A percentile compares a stretch with the other conserved stretches of the same genome.
phyloP scores from a whole-genome alignment of 345 rosid species.

The Pistacia integerrima region DNA sequence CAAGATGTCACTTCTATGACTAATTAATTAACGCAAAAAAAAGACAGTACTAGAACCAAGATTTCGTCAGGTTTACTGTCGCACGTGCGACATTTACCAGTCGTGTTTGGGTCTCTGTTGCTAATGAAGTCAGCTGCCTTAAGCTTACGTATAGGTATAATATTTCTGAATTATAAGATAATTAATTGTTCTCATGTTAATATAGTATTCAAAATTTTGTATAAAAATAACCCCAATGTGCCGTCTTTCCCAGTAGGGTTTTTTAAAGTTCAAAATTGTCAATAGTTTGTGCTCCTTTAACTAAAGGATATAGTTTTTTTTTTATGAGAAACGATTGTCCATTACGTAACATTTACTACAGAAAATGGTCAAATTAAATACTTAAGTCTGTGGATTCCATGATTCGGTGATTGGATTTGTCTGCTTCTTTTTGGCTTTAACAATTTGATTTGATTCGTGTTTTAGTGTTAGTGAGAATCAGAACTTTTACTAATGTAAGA shows the following conservation, averaged over 20 bases:
- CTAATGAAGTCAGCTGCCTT: background rate
- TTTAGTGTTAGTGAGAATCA: slow-evolving; percentile 4
- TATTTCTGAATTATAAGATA: too few relatives aligned
- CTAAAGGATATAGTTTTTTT: too few relatives aligned
- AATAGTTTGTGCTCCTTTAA: too few relatives aligned
- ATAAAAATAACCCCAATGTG: background rate
- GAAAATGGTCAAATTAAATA: background rate
- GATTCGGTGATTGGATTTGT: background rate
- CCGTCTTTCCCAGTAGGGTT: background rate
- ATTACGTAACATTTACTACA: background rate
- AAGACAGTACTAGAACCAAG: background rate
- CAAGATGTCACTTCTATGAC: slow-evolving; percentile 10
- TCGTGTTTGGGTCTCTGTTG: too few relatives aligned
- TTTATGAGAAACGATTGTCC: background rate
- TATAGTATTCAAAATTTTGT: too few relatives aligned
- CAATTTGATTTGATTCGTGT: slow-evolving; percentile 20
- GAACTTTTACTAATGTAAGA: slow-evolving; percentile 1
- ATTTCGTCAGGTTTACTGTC: background rate
- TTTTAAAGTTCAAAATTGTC: background rate
- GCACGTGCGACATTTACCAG: background rate
- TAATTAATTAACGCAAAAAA: background rate
- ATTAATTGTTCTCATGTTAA: too few relatives aligned
- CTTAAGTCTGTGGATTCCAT: background rate
- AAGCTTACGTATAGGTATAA: background rate
- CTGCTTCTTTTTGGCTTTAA: slow-evolving; percentile 2